Evolutionary conservation across 78 protist genomes (phyloP), one percentile per base, ranked within the genome.

Genomic region (Dictyostelium intermedium): DNA sequence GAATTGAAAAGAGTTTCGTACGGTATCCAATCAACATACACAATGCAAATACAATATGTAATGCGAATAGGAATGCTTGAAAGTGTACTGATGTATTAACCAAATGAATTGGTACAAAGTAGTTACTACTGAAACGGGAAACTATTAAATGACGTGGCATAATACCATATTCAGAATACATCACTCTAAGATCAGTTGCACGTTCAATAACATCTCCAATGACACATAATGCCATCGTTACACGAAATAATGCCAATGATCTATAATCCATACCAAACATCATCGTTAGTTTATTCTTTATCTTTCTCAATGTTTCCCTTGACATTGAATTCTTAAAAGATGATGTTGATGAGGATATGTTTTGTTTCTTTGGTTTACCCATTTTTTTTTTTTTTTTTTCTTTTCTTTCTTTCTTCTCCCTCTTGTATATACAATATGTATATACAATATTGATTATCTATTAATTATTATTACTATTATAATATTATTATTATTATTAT

Each of bases 121-220:
- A 76, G 27, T 87, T 78, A 6, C 73, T 63, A 39, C 86, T 79
- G 50, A 43, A 87, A 7, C 27, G 35, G 1, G 79, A 5, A 2
- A 87, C 69, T 37, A 77, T 78, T 7, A 87, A n/a, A 35, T 37
- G 23, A 30, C 93, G 76, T 5, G 93, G 93, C 74, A 77, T 43
- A 1, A 87, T 6, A 66, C 93, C 93, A 3, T 87, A 78, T 5
- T 87, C 93, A 0, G 93, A 78, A 56, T 87, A 87, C 45, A 78
- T 32, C 18, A 63, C 93, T 8, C 72, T 32, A 20, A 87, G 66
- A 63, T 87, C 93, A 5, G 47, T 43, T 34, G 32, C 14, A 47
- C 93, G 63, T 69, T 87, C 93, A 27, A 87, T 61, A 43, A 41
- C 83, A 78, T 87, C 93, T 34, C 93, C 93, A 76, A 87, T 87